Evolutionary conservation across 306 rosid genomes (phyloP).

Genomic region (Elaeagnus macrophylla): DNA sequence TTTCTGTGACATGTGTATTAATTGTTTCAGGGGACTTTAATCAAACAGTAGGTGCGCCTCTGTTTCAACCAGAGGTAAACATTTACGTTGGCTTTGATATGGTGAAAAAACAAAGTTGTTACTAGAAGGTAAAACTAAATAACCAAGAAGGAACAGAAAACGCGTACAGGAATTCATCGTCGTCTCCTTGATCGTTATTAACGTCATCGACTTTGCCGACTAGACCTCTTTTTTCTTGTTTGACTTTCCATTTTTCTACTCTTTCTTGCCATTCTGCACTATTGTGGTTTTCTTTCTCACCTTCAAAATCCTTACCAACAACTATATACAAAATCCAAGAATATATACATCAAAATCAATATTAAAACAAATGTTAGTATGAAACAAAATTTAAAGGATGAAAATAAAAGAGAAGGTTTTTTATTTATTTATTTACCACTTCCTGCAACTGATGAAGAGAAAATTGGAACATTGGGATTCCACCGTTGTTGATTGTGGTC

Average conservation of each 20-base stretch:
- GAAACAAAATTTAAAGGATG: too few species aligned
- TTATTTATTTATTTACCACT: constrained; percentile 34
- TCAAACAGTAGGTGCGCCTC: too few species aligned
- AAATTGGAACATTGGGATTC: constrained; percentile 38
- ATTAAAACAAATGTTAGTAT: too few species aligned
- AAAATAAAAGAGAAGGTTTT: not conserved
- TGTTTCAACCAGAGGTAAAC: too few species aligned
- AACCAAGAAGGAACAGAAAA: not conserved
- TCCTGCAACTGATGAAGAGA: constrained; percentile 42
- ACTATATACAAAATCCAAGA: constrained; percentile 24
- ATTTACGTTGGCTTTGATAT: too few species aligned
- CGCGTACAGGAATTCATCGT: constrained; percentile 59
- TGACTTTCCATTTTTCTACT: constrained; percentile 97
- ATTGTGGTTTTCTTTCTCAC: constrained; percentile 27
- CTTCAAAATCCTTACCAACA: constrained; percentile 58
- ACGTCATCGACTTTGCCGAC: constrained; percentile 41
- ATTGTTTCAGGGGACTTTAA: too few species aligned
- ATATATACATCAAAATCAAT: not conserved
- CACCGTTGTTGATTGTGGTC: constrained; percentile 36
- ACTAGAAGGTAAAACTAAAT: too few species aligned
- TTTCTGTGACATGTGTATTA: not conserved
- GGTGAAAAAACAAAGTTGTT: too few species aligned
- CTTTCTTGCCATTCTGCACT: constrained; percentile 57
- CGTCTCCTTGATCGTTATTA: constrained; percentile 55
- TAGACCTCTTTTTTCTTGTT: constrained; percentile 69